Evolutionary conservation across 345 rosid genomes (phyloP).

Genomic region (Pseudoturritis turrita): DNA sequence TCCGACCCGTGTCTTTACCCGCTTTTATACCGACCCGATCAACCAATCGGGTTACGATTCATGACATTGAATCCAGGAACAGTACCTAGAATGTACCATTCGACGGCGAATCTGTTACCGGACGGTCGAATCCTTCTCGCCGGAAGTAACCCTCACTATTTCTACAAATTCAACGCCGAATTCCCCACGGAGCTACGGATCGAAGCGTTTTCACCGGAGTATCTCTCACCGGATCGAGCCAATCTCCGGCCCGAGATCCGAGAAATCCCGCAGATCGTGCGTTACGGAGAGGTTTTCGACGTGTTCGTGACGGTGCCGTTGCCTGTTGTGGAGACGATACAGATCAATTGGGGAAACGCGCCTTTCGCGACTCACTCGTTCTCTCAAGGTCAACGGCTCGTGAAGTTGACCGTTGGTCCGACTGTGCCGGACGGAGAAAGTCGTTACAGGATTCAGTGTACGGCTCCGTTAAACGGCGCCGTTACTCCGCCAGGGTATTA

Average conservation of each 20-base stretch:
- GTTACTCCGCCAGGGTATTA: conserved; percentile 91
- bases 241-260: conserved; percentile 63
- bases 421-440: conserved; percentile 44
- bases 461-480: conserved; percentile 67
- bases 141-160: conserved; percentile 84
- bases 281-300: conserved; percentile 45
- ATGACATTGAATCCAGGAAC: conserved; percentile 76
- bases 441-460: conserved; percentile 54
- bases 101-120: conserved; percentile 81
- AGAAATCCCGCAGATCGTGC: conserved; percentile 47
- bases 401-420: conserved; percentile 58
- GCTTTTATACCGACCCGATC: conserved; percentile 57
- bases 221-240: conserved; percentile 68
- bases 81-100: conserved; percentile 82
- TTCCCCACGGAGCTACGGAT: conserved; percentile 79
- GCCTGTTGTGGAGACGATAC: conserved; percentile 69
- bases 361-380: conserved; percentile 89
- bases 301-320: conserved; percentile 51
- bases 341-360: conserved; percentile 55
- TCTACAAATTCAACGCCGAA: conserved; percentile 52
- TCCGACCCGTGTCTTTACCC: conserved; percentile 59
- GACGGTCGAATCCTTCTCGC: conserved; percentile 78
- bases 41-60: conserved; percentile 57
- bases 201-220: conserved; percentile 89
- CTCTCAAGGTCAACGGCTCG: conserved; percentile 78